Conservation (phyloP, 1,139 yeast genomes). For the Hansenula lynferdii region DNA sequence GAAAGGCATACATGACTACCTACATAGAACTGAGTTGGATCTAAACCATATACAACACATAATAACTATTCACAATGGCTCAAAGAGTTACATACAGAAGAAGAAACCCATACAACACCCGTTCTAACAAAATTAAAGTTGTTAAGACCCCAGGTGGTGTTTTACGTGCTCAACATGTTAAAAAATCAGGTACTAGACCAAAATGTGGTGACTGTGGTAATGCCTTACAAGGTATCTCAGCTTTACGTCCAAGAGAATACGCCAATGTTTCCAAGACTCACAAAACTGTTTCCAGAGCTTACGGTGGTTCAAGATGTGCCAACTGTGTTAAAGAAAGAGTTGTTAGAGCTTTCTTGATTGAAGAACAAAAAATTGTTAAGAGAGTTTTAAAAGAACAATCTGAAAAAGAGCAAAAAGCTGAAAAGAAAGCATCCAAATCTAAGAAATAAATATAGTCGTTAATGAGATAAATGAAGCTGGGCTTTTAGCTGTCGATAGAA, state of each 20-base stretch:
- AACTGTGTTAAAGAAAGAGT: slow-evolving; percentile 98
- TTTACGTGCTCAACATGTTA: slow-evolving; percentile 95
- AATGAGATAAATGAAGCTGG: too few species aligned
- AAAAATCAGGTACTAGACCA: slow-evolving; percentile 93
- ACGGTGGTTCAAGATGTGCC: slow-evolving; percentile 99
- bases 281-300: slow-evolving; percentile 98
- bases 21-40: too few species aligned
- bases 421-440: slow-evolving; percentile 22
- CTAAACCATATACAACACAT: not conserved
- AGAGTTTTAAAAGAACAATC: slow-evolving; percentile 95
- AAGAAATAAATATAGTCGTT: slow-evolving; percentile 15
- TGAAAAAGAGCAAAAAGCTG: slow-evolving; percentile 62
- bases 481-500: too few species aligned
- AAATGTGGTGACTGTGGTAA: slow-evolving; percentile 99
- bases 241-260: slow-evolving; percentile 97
- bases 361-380: slow-evolving; percentile 99
- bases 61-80: slow-evolving; percentile 50
- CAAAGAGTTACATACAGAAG: slow-evolving; percentile 81
- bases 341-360: slow-evolving; percentile 98
- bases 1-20: too few species aligned
- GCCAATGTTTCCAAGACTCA: slow-evolving; percentile 92
- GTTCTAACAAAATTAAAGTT: slow-evolving; percentile 98
- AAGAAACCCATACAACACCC: slow-evolving; percentile 93
- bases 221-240: slow-evolving; percentile 86
- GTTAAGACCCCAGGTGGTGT: slow-evolving; percentile 99